A percentile compares a stretch with the other conserved stretches of the same genome.
Conservation (phyloP, 2,329 filamentous ascomycete species). For the Rutstroemia sp. region DNA sequence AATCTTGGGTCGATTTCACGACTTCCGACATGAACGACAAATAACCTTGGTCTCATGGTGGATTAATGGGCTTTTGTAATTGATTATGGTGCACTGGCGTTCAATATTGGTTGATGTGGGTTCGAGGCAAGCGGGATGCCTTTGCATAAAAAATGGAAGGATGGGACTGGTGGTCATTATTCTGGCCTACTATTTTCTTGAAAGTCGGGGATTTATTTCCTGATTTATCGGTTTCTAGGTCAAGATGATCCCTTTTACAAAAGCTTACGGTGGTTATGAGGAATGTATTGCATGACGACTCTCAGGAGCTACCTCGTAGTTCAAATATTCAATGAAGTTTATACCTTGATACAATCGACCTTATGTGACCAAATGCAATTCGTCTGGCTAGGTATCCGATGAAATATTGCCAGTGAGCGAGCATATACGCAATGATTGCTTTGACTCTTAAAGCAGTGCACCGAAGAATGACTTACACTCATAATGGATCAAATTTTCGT, state of each 20-base stretch:
- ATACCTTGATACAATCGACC: not conserved
- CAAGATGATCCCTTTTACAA: slow-evolving; percentile 3
- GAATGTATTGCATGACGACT: slow-evolving; percentile 4
- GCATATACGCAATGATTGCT: too few species aligned
- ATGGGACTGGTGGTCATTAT: slow-evolving; percentile 5
- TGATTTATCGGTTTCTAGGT: slow-evolving; percentile 1
- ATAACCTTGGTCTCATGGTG: not conserved
- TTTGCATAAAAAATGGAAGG: slow-evolving; percentile 11
- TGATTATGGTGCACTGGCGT: slow-evolving; percentile 13
- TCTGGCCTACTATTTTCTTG: slow-evolving; percentile 7
- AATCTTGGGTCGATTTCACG: slow-evolving; percentile 22
- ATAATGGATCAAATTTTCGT: not conserved
- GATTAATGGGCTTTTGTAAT: slow-evolving; percentile 7
- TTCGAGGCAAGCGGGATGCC: slow-evolving; percentile 9
- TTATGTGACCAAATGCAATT: not conserved
- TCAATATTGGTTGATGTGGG: slow-evolving; percentile 7
- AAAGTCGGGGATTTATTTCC: not conserved
- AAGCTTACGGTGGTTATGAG: slow-evolving; percentile 4
- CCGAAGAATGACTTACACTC: not conserved
- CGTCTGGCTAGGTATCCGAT: not conserved
- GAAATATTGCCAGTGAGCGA: too few species aligned
- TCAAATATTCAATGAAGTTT: slow-evolving; percentile 4
- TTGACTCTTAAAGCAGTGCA: not conserved
- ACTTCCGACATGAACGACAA: not conserved
- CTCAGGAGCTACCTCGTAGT: slow-evolving; percentile 1